Percentiles rank a stretch among this genome's conserved stretches.
Conservation (phyloP, 164 flowering plant genomes). For the Akebia trifoliata region DNA sequence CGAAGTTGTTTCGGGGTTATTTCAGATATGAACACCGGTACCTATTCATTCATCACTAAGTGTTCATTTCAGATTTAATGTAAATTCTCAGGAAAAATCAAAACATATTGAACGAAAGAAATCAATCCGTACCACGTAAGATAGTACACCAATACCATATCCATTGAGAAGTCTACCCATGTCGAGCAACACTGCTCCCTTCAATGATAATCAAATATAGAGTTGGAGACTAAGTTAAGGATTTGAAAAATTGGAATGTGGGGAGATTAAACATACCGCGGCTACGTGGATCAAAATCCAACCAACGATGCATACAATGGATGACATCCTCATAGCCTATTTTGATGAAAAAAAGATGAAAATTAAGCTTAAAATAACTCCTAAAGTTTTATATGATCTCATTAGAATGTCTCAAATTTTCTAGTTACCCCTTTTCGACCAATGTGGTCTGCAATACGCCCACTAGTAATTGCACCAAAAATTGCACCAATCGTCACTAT, state of each 20-base stretch:
- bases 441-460: constrained; percentile 44
- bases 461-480: constrained; percentile 64
- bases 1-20: constrained; percentile 79
- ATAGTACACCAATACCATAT: constrained; percentile 69
- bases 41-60: constrained; percentile 42
- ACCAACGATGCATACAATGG: constrained; percentile 62
- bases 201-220: constrained; percentile 8
- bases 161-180: constrained; percentile 66
- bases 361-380: too few species aligned
- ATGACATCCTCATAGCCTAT: constrained; percentile 82
- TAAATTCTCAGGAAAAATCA: too few species aligned
- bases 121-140: constrained; percentile 52
- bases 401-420: too few species aligned
- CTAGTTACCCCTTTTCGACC: constrained; percentile 69
- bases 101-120: neutral
- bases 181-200: constrained; percentile 57
- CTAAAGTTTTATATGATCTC: too few species aligned
- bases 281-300: constrained; percentile 71
- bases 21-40: constrained; percentile 79
- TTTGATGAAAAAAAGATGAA: constrained; percentile 11
- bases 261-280: constrained; percentile 35
- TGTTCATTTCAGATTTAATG: too few species aligned
- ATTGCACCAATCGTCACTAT: constrained; percentile 62
- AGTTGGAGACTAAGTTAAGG: neutral
- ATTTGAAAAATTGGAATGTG: too few species aligned